Conservation (phyloP, 1,284 basidiomycete species). For the Mycena citricolor region DNA sequence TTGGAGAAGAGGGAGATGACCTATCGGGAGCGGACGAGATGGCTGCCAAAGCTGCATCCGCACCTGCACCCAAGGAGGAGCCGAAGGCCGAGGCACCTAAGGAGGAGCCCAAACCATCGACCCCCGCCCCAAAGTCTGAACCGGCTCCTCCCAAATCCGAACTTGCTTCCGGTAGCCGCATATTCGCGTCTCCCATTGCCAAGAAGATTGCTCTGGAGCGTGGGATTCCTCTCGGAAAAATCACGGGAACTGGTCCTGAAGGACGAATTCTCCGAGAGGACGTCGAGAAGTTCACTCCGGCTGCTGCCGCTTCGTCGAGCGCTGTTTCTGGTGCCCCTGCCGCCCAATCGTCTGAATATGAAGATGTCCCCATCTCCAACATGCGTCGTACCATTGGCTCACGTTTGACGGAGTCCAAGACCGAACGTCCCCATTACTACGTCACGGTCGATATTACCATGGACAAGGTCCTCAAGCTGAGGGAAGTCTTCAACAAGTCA, state of each 20-base stretch:
- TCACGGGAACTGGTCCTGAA: slow-evolving; percentile 94
- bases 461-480: slow-evolving; percentile 94
- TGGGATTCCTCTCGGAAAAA: slow-evolving; percentile 86
- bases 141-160: slow-evolving; percentile 43
- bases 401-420: slow-evolving; percentile 91
- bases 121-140: slow-evolving; percentile 40
- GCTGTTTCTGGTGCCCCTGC: slow-evolving; percentile 43
- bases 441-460: slow-evolving; percentile 95
- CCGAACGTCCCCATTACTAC: slow-evolving; percentile 97
- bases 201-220: slow-evolving; percentile 96
- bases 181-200: slow-evolving; percentile 94
- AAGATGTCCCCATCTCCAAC: slow-evolving; percentile 89
- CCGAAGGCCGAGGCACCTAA: slow-evolving; percentile 28
- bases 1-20: slow-evolving; percentile 94
- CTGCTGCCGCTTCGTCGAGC: slow-evolving; percentile 37
- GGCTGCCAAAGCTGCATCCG: slow-evolving; percentile 61
- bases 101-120: slow-evolving; percentile 30
- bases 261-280: slow-evolving; percentile 95
- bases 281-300: slow-evolving; percentile 73
- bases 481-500: slow-evolving; percentile 94
- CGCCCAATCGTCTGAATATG: slow-evolving; percentile 67
- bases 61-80: slow-evolving; percentile 35
- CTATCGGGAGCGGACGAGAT: slow-evolving; percentile 78
- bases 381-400: slow-evolving; percentile 94
- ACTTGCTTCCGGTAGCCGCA: slow-evolving; percentile 70